phyloP scores from a whole-genome alignment of 2,329 filamentous ascomycete species.

The Sordariomycetes sp. region DNA sequence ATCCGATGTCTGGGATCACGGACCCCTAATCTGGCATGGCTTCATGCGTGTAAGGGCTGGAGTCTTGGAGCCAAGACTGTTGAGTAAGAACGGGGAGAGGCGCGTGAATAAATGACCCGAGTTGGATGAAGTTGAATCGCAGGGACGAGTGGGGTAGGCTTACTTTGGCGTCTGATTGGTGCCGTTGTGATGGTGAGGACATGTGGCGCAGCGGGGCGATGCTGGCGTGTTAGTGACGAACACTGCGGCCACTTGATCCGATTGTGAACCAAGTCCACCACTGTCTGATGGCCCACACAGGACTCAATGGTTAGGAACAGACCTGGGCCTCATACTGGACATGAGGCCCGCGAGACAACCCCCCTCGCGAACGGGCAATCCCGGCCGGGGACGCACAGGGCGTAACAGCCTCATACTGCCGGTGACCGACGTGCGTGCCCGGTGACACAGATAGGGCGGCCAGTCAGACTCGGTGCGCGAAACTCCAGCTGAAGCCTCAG shows the following conservation, averaged over 20 bases:
- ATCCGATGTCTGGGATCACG: background rate
- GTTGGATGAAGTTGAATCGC: background rate
- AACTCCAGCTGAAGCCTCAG: background rate
- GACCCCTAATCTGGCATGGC: background rate
- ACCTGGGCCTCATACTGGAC: no score
- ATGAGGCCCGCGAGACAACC: no score
- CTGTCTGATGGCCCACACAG: no score
- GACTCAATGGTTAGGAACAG: no score
- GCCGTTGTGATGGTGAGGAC: background rate
- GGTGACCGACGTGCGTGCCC: no score
- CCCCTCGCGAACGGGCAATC: no score
- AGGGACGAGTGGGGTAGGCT: background rate
- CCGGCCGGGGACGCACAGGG: no score
- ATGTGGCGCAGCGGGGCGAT: background rate
- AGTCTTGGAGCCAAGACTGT: background rate
- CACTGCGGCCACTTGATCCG: no score
- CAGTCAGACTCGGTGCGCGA: background rate
- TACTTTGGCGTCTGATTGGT: background rate
- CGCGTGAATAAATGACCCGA: background rate
- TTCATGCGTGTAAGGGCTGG: background rate
- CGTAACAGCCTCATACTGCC: no score
- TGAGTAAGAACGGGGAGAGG: background rate
- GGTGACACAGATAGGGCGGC: background rate
- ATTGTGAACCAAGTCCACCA: no score
- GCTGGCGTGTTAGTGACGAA: background rate